Percentiles rank a stretch among this genome's conserved stretches.
These are phyloP conservation scores for Calonectria montana DNA, from an alignment of 2,329 filamentous ascomycete genomes.

Conservation along the genomic window DNA sequence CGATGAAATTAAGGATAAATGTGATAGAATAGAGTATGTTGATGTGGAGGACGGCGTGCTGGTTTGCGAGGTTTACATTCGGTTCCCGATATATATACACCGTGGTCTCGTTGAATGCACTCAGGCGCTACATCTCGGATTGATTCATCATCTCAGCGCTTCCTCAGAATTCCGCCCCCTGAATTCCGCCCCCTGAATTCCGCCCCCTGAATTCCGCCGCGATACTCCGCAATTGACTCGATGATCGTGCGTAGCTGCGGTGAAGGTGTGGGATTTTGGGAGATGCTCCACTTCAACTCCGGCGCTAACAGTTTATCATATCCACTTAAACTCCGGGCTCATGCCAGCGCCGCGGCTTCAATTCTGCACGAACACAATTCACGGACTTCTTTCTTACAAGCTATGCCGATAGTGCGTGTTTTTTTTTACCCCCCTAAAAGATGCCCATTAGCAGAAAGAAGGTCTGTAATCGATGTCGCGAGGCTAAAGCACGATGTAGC, in stretches of 20 bases:
- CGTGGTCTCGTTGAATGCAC: background rate
- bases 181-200: too few relatives aligned
- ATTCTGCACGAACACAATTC: background rate
- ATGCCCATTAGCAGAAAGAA: constrained; percentile 29
- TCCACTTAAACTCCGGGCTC: constrained; percentile 9
- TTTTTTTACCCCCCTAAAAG: background rate
- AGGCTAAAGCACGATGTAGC: constrained; percentile 24
- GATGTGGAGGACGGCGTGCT: background rate
- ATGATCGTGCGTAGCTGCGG: background rate
- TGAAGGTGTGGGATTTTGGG: background rate
- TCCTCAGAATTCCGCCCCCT: background rate
- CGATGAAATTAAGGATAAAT: too few relatives aligned
- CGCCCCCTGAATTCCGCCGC: background rate
- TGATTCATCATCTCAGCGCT: background rate
- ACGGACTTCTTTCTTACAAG: background rate
- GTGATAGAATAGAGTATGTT: background rate
- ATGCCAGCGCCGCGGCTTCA: background rate
- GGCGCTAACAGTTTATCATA: background rate
- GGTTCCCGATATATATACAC: background rate
- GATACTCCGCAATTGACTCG: background rate
- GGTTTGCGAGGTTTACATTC: background rate
- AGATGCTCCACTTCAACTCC: constrained; percentile 17
- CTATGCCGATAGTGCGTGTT: background rate
- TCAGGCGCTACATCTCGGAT: background rate
- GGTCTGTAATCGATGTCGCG: constrained; percentile 23